Evolutionary conservation across 2,329 filamentous ascomycete species (phyloP).

Genomic region (Pyrenochaeta sp.): DNA sequence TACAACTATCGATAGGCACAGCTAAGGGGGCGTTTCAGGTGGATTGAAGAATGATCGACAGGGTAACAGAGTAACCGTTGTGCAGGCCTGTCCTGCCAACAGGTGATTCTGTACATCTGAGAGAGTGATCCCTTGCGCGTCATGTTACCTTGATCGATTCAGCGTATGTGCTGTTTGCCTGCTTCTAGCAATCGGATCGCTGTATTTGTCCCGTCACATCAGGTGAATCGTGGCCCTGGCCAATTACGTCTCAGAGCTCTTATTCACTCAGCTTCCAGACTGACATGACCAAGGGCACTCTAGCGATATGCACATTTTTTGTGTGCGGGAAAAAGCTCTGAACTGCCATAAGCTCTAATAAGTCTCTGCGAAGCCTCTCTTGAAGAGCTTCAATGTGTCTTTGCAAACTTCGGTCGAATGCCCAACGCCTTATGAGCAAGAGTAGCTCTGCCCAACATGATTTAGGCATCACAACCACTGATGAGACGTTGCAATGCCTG

Average conservation of each 20-base stretch:
- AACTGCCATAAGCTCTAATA: not conserved
- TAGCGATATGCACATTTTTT: not conserved
- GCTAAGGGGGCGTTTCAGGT: conserved; percentile 11
- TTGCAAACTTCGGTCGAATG: not conserved
- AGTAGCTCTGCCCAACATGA: not conserved
- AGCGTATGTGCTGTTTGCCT: not conserved
- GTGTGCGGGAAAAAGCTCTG: not conserved
- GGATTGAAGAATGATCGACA: conserved; percentile 14
- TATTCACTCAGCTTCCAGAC: not conserved
- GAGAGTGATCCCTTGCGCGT: conserved; percentile 15
- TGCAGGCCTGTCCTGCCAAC: conserved; percentile 9
- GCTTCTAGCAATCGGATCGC: not conserved
- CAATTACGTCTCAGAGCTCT: not conserved
- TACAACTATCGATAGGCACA: not conserved
- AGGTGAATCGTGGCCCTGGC: not conserved
- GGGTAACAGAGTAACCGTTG: not conserved
- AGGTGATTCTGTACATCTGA: conserved; percentile 9
- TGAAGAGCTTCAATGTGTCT: not conserved
- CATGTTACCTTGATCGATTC: not conserved
- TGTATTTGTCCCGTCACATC: not conserved
- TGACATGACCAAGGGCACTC: conserved; percentile 2
- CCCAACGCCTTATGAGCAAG: not conserved
- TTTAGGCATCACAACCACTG: not conserved
- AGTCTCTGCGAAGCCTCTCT: not conserved
- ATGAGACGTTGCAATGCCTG: not conserved